phyloP scores from a whole-genome alignment of 2,329 filamentous ascomycete species.

The Aspergillus calidoustus region DNA sequence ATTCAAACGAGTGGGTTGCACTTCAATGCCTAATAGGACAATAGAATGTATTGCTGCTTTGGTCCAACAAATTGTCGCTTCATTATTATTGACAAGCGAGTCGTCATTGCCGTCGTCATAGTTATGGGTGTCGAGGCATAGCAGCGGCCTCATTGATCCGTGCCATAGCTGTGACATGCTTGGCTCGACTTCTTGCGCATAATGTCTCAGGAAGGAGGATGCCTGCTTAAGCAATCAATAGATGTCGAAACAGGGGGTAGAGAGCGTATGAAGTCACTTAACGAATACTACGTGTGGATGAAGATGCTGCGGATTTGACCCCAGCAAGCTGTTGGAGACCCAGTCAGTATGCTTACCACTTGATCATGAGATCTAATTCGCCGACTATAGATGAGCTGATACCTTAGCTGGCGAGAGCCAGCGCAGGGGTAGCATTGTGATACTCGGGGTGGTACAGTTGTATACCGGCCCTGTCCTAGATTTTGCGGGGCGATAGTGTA shows the following conservation, averaged over 20 bases:
- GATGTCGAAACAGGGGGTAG: neutral
- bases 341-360: neutral
- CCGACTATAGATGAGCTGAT: neutral
- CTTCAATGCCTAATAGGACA: too few relatives aligned
- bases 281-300: neutral
- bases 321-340: neutral
- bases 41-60: too few relatives aligned
- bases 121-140: neutral
- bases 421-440: neutral
- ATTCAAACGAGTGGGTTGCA: neutral
- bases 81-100: too few relatives aligned
- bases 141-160: neutral
- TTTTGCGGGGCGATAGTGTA: neutral
- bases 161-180: neutral
- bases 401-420: neutral
- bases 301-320: neutral
- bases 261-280: neutral
- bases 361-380: neutral
- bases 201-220: neutral
- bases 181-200: neutral
- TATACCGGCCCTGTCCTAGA: neutral
- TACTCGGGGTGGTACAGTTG: neutral
- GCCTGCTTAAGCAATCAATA: neutral
- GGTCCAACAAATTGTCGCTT: too few relatives aligned
- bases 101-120: too few relatives aligned